These are phyloP conservation scores for Silene conica DNA, from an alignment of 148 eudicot species.

Conservation along the genomic window DNA sequence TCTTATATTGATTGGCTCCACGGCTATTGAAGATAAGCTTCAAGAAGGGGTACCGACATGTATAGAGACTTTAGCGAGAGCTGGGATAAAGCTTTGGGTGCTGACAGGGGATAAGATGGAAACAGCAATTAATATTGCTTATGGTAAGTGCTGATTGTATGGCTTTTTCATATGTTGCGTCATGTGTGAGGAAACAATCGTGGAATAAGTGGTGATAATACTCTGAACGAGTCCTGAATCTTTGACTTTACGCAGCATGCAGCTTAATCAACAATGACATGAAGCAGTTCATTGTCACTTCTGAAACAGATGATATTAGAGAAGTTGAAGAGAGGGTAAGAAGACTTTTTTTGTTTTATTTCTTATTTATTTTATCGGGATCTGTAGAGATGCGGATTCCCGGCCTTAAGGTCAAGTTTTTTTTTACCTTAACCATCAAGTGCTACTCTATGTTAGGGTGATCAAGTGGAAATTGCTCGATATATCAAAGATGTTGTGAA, in stretches of 20 bases:
- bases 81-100: slow-evolving; percentile 98
- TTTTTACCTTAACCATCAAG: slow-evolving; percentile 5
- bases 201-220: background rate
- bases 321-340: slow-evolving; percentile 84
- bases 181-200: background rate
- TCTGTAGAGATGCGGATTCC: background rate
- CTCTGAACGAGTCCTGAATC: slow-evolving; percentile 7
- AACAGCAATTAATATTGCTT: slow-evolving; percentile 95
- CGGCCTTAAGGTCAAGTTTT: background rate
- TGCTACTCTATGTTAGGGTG: slow-evolving; percentile 50
- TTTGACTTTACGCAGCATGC: slow-evolving; percentile 63
- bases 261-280: slow-evolving; percentile 79
- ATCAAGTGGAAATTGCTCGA: slow-evolving; percentile 84
- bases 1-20: slow-evolving; percentile 77
- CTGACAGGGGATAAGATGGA: slow-evolving; percentile 98
- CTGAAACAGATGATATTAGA: slow-evolving; percentile 90
- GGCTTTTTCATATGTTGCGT: background rate
- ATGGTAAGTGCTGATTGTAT: slow-evolving; percentile 45
- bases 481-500: slow-evolving; percentile 58
- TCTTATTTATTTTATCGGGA: background rate
- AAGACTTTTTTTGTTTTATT: slow-evolving; percentile 3
- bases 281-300: slow-evolving; percentile 89
- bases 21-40: slow-evolving; percentile 99
- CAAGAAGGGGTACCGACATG: slow-evolving; percentile 97
- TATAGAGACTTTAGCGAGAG: slow-evolving; percentile 87